Evolutionary conservation across 2,329 filamentous ascomycete genomes (phyloP), one percentile per base, ranked within the genome.

Genomic region (Clarireedia paspali): DNA sequence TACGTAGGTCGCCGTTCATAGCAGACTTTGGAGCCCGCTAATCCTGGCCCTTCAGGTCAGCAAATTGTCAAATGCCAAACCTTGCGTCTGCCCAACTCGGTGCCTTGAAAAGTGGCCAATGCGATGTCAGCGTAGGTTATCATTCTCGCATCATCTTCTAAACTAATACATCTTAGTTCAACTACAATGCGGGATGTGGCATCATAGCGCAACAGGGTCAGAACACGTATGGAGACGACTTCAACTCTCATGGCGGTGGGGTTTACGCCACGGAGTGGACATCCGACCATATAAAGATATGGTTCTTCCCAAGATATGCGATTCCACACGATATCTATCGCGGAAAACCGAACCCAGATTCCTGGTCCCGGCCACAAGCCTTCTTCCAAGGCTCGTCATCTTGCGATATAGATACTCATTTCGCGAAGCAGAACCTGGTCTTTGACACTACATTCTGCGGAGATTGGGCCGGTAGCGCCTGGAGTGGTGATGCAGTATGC

Each of bases 401-500:
- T 44, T 96, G 92, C 71, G 74, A 91, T 63, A 87, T 95, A 61
- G 75, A 84, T 59, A 62, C 71, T 1, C 79, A 85, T 70, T 95
- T 96, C 74, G 74, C 74, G 57, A 72, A 87, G 57, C 80, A 95
- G 73, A 80, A 85, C 63, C 83, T 96, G 60, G 81, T 92, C 44
- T 85, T 94, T 70, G 83, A 91, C 73, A 92, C 84, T 1, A 88
- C 87, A 10, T 89, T 95, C 70, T 96, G 91, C 70, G 91, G 91
- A 38, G 83, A 87, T 66, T 95, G 89, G 88, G 91, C 90, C 6
- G 89, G 88, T 30, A 70, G 74, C 42, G 5, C 49, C 6, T 88
- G 47, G n/a, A 62, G 53, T 68, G 73, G 52, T 80, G 84, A 57
- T 52, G 59, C 69, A 62, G 58, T 77, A 83, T 59, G 79, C 63